Conservation (phyloP, 257 asterid species). For the Voacanga thouarsii region DNA sequence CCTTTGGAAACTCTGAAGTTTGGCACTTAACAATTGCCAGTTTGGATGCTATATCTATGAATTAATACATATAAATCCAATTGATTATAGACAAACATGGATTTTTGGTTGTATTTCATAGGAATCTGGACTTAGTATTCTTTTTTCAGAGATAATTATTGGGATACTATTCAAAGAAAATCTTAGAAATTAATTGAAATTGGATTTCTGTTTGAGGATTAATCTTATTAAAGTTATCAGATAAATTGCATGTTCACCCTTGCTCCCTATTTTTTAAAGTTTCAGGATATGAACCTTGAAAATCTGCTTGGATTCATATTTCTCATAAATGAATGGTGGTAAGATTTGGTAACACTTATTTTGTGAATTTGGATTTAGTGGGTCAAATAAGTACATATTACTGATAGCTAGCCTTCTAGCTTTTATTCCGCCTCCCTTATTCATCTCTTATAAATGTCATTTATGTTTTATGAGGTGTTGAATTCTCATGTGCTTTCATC, state of each 20-base stretch:
- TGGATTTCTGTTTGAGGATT: neutral
- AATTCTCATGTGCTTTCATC: neutral
- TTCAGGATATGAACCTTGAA: neutral
- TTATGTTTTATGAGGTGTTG: neutral
- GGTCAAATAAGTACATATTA: neutral
- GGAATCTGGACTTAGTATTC: constrained; percentile 4
- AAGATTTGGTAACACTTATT: constrained; percentile 5
- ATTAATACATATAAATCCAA: neutral
- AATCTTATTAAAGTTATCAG: neutral
- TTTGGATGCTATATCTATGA: neutral
- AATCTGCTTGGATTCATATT: neutral
- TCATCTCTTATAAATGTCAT: neutral
- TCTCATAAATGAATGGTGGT: neutral
- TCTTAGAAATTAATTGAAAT: neutral
- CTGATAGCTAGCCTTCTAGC: neutral
- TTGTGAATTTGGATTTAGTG: neutral
- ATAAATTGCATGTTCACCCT: neutral
- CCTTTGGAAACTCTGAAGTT: neutral
- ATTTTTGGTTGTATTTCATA: neutral
- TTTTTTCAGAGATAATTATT: neutral
- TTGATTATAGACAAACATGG: neutral
- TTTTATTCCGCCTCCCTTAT: neutral
- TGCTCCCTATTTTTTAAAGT: neutral
- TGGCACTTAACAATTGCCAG: neutral
- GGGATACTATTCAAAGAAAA: neutral